Base-by-base conservation (phyloP, 805 yeast genomes). In the Hanseniaspora opuntiae region DNA sequence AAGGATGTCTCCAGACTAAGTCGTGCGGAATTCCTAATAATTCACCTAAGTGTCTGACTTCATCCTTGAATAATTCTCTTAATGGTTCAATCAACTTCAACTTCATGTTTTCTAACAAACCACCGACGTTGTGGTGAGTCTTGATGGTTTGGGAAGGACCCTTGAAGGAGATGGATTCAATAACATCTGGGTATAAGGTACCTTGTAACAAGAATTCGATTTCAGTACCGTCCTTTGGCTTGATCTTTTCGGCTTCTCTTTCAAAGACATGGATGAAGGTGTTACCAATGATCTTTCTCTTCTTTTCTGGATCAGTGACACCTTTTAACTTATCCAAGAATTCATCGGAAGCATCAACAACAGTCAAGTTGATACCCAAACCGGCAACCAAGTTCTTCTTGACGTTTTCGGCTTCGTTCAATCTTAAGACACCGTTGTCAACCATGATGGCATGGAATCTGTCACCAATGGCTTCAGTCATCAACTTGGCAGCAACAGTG, bases 131-230 rank as follows among this genome's bases (percentile, higher is more conserved):
- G 76, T 93, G 99, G 71, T 93, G 99, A 59, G 98, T 90, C 77
- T 93, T 93, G 75, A 93, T 93, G 62, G 99, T 93, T 75, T 90
- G 97, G 54, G 97, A 90, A 40, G 99, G 99, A 59, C 99, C 99
- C 76, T 93, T 93, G 84, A 93, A 93, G 24, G 97, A 89, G 66
- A 93, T 90, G 56, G 96, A 86, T 78, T 93, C 98, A 64, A 93
- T 93, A 56, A 93, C 98, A 71, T 93, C 98, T 48, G 98, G 98
- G 73, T 93, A 93, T 63, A 93, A 74, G 52, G 98, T 93, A 64
- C 98, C 98, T 74, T 93, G 98, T 65, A 93, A 78, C 65, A 93
- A 73, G 73, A 77, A 93, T 72, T 93, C 96, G 61, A 93, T 84
- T 63, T 88, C 95, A 60, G 84, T 81, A 60, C 93, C 96, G 61